Conservation (phyloP, 345 rosid species). For the Pelargonium nanum region DNA sequence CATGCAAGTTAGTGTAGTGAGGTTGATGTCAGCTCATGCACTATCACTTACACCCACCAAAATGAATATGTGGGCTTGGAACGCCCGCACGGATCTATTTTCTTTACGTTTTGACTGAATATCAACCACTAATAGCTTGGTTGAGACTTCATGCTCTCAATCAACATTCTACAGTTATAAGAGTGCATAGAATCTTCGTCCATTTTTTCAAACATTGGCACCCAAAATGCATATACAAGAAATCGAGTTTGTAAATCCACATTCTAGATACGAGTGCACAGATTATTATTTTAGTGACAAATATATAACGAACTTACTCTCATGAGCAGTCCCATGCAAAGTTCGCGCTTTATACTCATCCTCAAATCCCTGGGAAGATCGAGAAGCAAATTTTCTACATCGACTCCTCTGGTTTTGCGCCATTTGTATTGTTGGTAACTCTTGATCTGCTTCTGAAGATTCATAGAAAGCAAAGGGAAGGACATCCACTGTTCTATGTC, state of each 20-base stretch:
- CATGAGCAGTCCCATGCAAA: conserved; percentile 65
- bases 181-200: too few relatives aligned
- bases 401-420: conserved; percentile 82
- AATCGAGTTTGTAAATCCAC: not conserved
- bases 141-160: too few relatives aligned
- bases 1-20: too few relatives aligned
- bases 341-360: conserved; percentile 80
- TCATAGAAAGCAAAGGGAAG: conserved; percentile 56
- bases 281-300: not conserved
- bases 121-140: too few relatives aligned
- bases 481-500: conserved; percentile 93
- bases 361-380: conserved; percentile 74
- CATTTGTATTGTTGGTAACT: conserved; percentile 77
- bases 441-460: conserved; percentile 48
- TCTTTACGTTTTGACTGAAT: too few relatives aligned
- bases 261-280: not conserved
- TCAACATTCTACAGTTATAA: too few relatives aligned
- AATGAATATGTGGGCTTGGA: too few relatives aligned
- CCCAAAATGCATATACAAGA: too few relatives aligned
- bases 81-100: too few relatives aligned
- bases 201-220: too few relatives aligned
- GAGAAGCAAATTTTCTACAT: conserved; percentile 50
- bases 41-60: too few relatives aligned
- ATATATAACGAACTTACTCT: conserved; percentile 29
- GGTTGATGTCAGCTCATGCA: too few relatives aligned